A percentile compares a stretch with the other conserved stretches of the same genome.
Conservation (phyloP, 805 yeast species). For the Pichia exigua region DNA sequence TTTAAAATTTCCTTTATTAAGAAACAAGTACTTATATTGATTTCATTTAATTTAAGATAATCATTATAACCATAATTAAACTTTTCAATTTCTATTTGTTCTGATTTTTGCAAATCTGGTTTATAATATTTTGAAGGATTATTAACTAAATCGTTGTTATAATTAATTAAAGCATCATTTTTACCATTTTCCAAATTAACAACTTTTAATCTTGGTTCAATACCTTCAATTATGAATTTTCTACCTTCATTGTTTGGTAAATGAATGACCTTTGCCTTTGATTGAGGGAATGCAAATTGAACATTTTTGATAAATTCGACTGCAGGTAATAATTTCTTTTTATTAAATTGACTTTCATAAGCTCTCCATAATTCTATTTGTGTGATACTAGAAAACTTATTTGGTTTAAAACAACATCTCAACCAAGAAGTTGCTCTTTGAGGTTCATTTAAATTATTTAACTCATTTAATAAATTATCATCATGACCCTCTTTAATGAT, state of each 20-base stretch:
- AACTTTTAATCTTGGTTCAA: constrained; percentile 70
- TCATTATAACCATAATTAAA: constrained; percentile 28
- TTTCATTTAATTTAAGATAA: constrained; percentile 31
- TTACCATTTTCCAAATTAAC: constrained; percentile 43
- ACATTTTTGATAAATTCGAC: constrained; percentile 96
- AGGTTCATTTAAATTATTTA: constrained; percentile 71
- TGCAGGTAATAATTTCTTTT: constrained; percentile 71
- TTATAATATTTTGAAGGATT: constrained; percentile 10
- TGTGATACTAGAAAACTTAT: constrained; percentile 74
- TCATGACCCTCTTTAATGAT: constrained; percentile 13
- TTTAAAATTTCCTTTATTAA: constrained; percentile 30
- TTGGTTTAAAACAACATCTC: constrained; percentile 81
- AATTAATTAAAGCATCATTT: constrained; percentile 27
- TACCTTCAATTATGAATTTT: constrained; percentile 88
- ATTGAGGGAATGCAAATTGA: constrained; percentile 75
- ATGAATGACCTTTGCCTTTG: constrained; percentile 87
- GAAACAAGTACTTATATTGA: constrained; percentile 32
- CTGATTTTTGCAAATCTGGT: constrained; percentile 16
- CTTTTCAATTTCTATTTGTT: constrained; percentile 24
- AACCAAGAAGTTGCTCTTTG: constrained; percentile 91
- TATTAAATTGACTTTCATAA: constrained; percentile 80
- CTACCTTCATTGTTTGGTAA: constrained; percentile 50
- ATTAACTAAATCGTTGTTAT: constrained; percentile 6
- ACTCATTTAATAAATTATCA: constrained; percentile 44
- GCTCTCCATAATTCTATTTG: constrained; percentile 95